phyloP scores from a whole-genome alignment of 2,329 filamentous ascomycete genomes.

The Ceratocystis cacaofunesta region DNA sequence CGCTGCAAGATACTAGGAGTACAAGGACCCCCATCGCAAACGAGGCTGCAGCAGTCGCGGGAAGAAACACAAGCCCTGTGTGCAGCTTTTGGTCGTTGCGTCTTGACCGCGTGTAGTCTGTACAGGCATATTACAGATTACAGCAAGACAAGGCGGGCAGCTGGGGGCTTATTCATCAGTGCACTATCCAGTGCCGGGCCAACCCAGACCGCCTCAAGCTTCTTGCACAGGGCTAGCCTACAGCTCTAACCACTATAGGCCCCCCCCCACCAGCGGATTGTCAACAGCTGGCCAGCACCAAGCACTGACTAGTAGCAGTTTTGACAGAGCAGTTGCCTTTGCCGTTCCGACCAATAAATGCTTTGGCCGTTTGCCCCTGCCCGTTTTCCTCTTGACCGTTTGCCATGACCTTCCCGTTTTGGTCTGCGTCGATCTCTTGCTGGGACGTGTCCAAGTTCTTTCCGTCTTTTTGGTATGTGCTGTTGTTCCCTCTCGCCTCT shows the following conservation, averaged over 20 bases:
- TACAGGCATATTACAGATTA: neutral
- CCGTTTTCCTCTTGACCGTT: neutral
- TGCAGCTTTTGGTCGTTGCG: neutral
- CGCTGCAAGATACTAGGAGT: no score
- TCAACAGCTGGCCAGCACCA: no score
- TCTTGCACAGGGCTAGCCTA: neutral
- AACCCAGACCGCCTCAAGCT: neutral
- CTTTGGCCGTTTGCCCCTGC: neutral
- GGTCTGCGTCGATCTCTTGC: neutral
- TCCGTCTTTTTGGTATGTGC: neutral
- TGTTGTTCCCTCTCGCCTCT: neutral
- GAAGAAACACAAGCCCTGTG: no score
- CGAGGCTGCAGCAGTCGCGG: no score
- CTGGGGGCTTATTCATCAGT: neutral
- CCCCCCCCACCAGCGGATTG: no score
- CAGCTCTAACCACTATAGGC: neutral
- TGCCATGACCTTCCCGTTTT: neutral
- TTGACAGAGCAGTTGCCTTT: neutral
- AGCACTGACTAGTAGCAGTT: neutral
- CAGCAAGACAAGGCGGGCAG: neutral
- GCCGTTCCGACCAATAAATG: neutral
- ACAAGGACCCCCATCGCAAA: no score
- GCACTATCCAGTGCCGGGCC: no score
- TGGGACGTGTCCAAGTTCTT: neutral
- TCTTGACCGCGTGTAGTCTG: neutral